Conservation (phyloP, 441 rosid species). For the Codiaeum variegatum region DNA sequence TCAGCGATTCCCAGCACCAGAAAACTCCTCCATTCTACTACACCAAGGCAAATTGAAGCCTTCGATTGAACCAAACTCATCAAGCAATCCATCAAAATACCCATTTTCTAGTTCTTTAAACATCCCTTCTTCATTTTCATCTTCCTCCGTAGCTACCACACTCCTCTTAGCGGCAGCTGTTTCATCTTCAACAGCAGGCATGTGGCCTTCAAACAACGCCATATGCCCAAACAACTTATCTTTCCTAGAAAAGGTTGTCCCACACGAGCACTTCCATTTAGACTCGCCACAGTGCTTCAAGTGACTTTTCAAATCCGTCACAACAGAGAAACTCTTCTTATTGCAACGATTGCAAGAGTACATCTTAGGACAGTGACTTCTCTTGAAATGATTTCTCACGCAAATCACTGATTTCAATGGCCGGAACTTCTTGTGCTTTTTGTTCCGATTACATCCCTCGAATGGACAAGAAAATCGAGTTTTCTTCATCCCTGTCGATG, state of each 20-base stretch:
- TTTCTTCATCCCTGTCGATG: background rate
- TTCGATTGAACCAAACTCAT: slow-evolving; percentile 42
- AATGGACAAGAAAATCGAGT: slow-evolving; percentile 57
- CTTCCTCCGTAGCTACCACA: slow-evolving; percentile 5
- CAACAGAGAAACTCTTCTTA: slow-evolving; percentile 54
- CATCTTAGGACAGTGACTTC: slow-evolving; percentile 73
- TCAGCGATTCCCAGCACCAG: slow-evolving; percentile 4
- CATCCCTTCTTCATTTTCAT: slow-evolving; percentile 22
- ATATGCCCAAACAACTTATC: slow-evolving; percentile 66
- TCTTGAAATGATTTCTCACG: slow-evolving; percentile 63
- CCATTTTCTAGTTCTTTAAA: slow-evolving; percentile 18
- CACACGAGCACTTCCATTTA: slow-evolving; percentile 60
- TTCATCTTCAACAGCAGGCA: slow-evolving; percentile 44
- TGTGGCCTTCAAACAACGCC: slow-evolving; percentile 68
- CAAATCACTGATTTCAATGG: slow-evolving; percentile 55
- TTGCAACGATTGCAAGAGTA: slow-evolving; percentile 49
- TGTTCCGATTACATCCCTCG: slow-evolving; percentile 54
- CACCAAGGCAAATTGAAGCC: slow-evolving; percentile 29
- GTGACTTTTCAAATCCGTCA: slow-evolving; percentile 58
- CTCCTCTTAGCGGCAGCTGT: slow-evolving; percentile 2
- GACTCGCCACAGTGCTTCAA: slow-evolving; percentile 56
- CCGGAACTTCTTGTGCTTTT: slow-evolving; percentile 46
- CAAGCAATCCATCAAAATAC: slow-evolving; percentile 42
- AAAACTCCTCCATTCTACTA: slow-evolving; percentile 13
- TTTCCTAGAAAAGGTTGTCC: slow-evolving; percentile 60